phyloP scores from a whole-genome alignment of 305 asterid genomes.

The Fraxinus velutina region DNA sequence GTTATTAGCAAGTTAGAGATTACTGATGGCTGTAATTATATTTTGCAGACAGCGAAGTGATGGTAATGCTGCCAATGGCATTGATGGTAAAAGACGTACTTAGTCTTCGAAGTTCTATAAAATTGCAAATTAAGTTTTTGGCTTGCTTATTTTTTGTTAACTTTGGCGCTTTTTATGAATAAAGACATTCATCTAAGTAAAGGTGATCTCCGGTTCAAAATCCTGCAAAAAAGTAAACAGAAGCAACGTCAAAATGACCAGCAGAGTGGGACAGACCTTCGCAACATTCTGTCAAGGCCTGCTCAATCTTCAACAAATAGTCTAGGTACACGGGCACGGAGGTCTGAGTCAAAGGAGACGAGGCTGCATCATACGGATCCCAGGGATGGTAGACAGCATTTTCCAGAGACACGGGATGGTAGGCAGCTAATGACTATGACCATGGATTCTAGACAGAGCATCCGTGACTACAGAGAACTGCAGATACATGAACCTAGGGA shows the following conservation, averaged over 20 bases:
- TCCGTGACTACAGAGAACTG: slow-evolving; percentile 31
- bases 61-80: slow-evolving; percentile 35
- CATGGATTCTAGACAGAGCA: slow-evolving; percentile 32
- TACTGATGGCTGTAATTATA: slow-evolving; percentile 15
- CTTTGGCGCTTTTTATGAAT: slow-evolving; percentile 26
- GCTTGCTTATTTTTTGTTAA: slow-evolving; percentile 16
- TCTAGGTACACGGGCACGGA: slow-evolving; percentile 31
- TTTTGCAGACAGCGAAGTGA: slow-evolving; percentile 60
- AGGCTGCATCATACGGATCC: slow-evolving; percentile 35
- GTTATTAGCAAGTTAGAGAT: slow-evolving; percentile 1
- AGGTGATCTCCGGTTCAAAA: slow-evolving; percentile 80
- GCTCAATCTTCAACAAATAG: slow-evolving; percentile 59
- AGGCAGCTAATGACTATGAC: slow-evolving; percentile 29
- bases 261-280: slow-evolving; percentile 62
- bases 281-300: slow-evolving; percentile 76
- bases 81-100: slow-evolving; percentile 49
- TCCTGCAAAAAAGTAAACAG: slow-evolving; percentile 45
- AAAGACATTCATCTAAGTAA: slow-evolving; percentile 54
- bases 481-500: slow-evolving; percentile 35
- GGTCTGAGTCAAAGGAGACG: slow-evolving; percentile 36
- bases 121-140: slow-evolving; percentile 16
- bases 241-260: slow-evolving; percentile 49
- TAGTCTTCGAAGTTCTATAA: slow-evolving; percentile 7
- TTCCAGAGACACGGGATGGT: slow-evolving; percentile 34
- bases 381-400: slow-evolving; percentile 28